phyloP scores from a whole-genome alignment of 164 flowering plant species.

The Paratinospora sagittata region DNA sequence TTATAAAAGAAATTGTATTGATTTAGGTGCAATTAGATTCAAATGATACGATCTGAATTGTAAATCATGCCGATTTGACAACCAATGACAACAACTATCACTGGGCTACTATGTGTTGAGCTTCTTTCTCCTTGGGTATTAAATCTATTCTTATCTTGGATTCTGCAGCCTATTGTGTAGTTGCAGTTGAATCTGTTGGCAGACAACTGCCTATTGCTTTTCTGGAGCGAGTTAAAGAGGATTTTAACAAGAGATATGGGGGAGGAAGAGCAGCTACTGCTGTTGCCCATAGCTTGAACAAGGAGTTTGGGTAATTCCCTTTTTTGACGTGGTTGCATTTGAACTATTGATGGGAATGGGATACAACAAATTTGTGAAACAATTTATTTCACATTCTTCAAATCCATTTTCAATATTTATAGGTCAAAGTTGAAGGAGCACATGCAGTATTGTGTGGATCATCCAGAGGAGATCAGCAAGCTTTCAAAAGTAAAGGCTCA shows the following conservation, averaged over 20 bases:
- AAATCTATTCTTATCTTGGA: not conserved
- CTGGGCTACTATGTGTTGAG: not conserved
- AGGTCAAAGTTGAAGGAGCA: conserved; percentile 86
- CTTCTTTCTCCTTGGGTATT: not conserved
- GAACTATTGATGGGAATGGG: not conserved
- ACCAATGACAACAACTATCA: too few relatives aligned
- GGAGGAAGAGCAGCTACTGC: conserved; percentile 79
- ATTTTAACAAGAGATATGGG: conserved; percentile 39
- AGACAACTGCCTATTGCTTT: conserved; percentile 71
- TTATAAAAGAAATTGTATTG: too few relatives aligned
- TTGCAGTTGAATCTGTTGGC: conserved; percentile 68
- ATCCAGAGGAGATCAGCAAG: conserved; percentile 84
- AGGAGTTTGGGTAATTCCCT: conserved; percentile 59
- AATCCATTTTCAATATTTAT: conserved; percentile 3
- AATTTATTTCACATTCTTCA: not conserved
- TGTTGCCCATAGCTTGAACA: conserved; percentile 58
- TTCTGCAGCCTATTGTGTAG: conserved; percentile 71
- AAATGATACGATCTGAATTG: too few relatives aligned
- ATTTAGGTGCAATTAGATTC: too few relatives aligned
- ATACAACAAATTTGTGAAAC: not conserved
- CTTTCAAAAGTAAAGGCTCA: conserved; percentile 88
- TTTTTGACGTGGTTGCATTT: not conserved
- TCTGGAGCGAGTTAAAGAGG: conserved; percentile 58
- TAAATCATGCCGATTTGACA: too few relatives aligned
- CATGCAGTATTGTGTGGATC: conserved; percentile 83